Evolutionary conservation across 2,329 filamentous ascomycete species (phyloP), one percentile per base, ranked within the genome.

Genomic region (Arthroderma uncinatum): DNA sequence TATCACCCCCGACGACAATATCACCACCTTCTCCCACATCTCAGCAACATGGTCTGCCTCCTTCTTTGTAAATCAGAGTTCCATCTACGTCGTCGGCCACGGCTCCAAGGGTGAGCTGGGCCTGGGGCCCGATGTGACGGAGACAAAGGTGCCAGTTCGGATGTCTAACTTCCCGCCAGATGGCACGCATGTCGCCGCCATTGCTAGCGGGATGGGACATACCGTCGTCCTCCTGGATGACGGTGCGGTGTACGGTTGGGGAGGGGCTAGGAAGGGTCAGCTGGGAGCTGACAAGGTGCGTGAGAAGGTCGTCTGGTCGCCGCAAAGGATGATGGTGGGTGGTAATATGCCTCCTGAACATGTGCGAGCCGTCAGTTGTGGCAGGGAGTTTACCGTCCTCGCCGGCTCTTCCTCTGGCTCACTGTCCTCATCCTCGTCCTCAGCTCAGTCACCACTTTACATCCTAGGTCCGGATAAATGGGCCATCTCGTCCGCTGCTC

Each of bases 201-300:
- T 96, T 25, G 76, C 84, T 1, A 86, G 87, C 9, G 83, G 87
- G 33, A 86, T 95, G 76, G 83, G 82, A 21, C 93, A 98, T 67
- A 82, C 83, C 0, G 80, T 94, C 14, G 82, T 76, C 1, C 80
- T 96, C 0, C 72, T 95, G 2, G 80, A 79, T 44, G 85, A 86
- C 66, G 92, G 91, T 0, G 79, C 86, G 14, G 84, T 85, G 1
- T 95, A 87, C 68, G 91, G 89, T 1, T 97, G 92, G 92, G 93
- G 93, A 0, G 88, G 83, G 64, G 85, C 87, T 12, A 81, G 89
- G 23, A 93, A 95, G 67, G 88, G 88, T 0, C 92, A 98, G 68
- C 73, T 95, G 0, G 91, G 90, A 0, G 71, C 75, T 42, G 78
- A 79, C 0, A 72, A 73, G 28, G 75, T 73, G 4, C 62, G 57